A percentile compares a stretch with the other conserved stretches of the same genome.
phyloP scores from a whole-genome alignment of 2,329 filamentous ascomycete genomes.

The Setomelanomma holmii region DNA sequence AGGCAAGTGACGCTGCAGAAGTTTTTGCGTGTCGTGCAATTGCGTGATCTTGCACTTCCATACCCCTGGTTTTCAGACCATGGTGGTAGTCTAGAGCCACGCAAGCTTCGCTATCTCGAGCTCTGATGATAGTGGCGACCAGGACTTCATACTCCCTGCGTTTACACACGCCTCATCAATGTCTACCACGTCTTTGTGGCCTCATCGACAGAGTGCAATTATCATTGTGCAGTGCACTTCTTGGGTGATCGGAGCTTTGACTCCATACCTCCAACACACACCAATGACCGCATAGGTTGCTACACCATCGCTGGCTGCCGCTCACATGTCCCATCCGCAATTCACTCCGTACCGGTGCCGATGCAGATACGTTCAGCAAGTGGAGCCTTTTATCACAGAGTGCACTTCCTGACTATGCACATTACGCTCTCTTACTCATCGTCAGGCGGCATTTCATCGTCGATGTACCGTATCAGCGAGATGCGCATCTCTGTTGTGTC shows the following conservation, averaged over 20 bases:
- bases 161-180: no score
- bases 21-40: neutral
- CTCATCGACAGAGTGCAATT: neutral
- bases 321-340: no score
- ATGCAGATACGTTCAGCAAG: no score
- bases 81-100: no score
- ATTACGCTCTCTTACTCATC: conserved; percentile 72
- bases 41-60: neutral
- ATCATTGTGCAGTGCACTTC: neutral
- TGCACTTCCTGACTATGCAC: neutral
- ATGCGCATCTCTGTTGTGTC: conserved; percentile 98
- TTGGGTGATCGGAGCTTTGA: no score
- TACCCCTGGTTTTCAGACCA: neutral
- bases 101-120: neutral
- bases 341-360: no score
- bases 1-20: neutral
- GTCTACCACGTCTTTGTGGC: no score
- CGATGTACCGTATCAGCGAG: conserved; percentile 89
- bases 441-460: conserved; percentile 95
- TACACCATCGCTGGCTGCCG: no score
- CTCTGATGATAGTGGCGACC: neutral
- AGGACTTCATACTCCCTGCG: no score
- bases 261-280: no score
- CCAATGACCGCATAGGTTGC: no score
- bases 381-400: no score